Percentiles rank a stretch among this genome's conserved stretches.
Conservation (phyloP, 1,284 basidiomycete species). For the Boletellus sp. region DNA sequence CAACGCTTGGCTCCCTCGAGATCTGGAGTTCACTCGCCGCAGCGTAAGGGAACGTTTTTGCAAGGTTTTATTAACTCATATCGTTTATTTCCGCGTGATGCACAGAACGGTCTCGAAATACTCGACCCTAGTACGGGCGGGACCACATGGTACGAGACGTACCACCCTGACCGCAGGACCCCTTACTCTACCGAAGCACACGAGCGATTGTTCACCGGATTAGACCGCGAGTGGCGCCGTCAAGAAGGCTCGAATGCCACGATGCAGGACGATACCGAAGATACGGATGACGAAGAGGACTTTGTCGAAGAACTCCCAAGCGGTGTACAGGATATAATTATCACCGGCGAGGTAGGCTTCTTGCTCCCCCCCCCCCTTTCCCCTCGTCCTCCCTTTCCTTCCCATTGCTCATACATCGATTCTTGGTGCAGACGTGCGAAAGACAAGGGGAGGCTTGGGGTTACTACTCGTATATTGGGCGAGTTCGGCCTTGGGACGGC, state of each 20-base stretch:
- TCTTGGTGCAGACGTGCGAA: conserved; percentile 34
- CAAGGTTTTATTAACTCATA: neutral
- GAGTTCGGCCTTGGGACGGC: conserved; percentile 50
- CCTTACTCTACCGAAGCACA: conserved; percentile 34
- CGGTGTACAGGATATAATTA: conserved; percentile 45
- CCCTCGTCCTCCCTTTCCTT: neutral
- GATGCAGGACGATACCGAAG: conserved; percentile 11
- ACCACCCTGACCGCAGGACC: conserved; percentile 32
- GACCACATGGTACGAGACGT: conserved; percentile 42
- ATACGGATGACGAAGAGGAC: conserved; percentile 34
- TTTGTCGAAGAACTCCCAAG: conserved; percentile 34
- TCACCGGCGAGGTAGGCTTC: conserved; percentile 44
- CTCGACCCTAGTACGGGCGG: conserved; percentile 36
- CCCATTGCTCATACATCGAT: neutral
- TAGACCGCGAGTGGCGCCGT: conserved; percentile 24
- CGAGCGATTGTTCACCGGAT: conserved; percentile 28
- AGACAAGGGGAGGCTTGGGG: conserved; percentile 48
- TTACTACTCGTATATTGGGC: conserved; percentile 41
- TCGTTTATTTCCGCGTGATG: conserved; percentile 15
- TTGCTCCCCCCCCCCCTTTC: neutral
- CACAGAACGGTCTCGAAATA: conserved; percentile 40
- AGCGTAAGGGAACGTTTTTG: conserved; percentile 27
- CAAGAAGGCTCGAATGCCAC: conserved; percentile 18
- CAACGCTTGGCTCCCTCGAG: conserved; percentile 45
- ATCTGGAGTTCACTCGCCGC: conserved; percentile 29